These are phyloP conservation scores for Rhodotorula kratochvilovae DNA, from an alignment of 768 basidiomycete genomes.

Conservation along the genomic window DNA sequence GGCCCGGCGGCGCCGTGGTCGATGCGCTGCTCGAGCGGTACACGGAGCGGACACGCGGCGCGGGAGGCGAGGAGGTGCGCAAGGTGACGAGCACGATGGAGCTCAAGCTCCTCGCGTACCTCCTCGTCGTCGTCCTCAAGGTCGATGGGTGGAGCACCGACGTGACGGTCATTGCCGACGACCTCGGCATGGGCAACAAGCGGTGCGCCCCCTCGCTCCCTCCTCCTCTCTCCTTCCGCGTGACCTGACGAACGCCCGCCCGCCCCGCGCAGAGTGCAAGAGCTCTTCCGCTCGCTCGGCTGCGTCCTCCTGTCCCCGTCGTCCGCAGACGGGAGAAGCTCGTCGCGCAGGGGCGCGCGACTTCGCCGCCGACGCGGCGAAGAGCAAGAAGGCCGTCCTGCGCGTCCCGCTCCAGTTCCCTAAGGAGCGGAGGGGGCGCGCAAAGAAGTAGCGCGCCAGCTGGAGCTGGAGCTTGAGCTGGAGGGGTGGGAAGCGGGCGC, in stretches of 20 bases:
- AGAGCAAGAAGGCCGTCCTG: conserved; percentile 67
- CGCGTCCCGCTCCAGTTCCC: conserved; percentile 77
- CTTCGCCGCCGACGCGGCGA: conserved; percentile 47
- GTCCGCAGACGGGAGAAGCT: conserved; percentile 62
- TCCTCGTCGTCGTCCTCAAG: conserved; percentile 74
- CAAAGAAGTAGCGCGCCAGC: conserved; percentile 19
- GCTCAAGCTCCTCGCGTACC: conserved; percentile 67
- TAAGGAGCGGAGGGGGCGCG: conserved; percentile 51
- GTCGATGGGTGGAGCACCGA: conserved; percentile 74
- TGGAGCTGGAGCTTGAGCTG: too few relatives aligned
- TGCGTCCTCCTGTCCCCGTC: conserved; percentile 22
- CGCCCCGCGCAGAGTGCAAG: conserved; percentile 53
- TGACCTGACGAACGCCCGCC: not conserved
- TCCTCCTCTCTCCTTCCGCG: not conserved
- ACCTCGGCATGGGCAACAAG: conserved; percentile 61
- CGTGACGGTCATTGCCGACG: conserved; percentile 62
- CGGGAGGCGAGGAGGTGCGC: conserved; percentile 45
- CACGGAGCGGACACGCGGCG: conserved; percentile 56
- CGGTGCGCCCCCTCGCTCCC: conserved; percentile 56
- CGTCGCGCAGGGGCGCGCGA: conserved; percentile 61
- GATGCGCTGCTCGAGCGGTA: conserved; percentile 74
- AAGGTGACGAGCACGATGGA: conserved; percentile 65
- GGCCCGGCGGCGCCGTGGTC: conserved; percentile 61
- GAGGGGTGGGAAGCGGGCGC: too few relatives aligned
- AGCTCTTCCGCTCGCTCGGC: conserved; percentile 74